Conservation (phyloP, 306 rosid genomes). For the Pyrus betulifolia region DNA sequence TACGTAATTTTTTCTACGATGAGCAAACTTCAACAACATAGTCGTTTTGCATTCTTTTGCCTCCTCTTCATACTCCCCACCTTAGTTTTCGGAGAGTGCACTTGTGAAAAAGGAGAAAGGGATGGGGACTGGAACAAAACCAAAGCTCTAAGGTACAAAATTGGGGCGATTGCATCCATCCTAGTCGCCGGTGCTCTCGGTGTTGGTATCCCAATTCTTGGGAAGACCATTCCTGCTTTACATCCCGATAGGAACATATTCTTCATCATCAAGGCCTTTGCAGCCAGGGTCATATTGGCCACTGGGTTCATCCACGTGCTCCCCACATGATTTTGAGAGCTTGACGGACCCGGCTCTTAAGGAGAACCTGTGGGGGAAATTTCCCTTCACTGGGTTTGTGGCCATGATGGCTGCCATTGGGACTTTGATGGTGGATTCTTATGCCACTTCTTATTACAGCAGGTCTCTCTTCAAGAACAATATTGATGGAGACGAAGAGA, state of each 20-base stretch:
- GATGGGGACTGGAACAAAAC: slow-evolving; percentile 1
- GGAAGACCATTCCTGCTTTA: slow-evolving; percentile 45
- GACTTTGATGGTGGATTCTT: slow-evolving; percentile 64
- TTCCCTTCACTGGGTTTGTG: slow-evolving; percentile 78
- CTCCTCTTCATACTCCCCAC: slow-evolving; percentile 14
- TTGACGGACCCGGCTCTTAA: slow-evolving; percentile 38
- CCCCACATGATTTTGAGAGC: slow-evolving; percentile 51
- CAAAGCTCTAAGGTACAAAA: slow-evolving; percentile 35
- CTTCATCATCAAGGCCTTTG: slow-evolving; percentile 60
- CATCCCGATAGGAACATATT: slow-evolving; percentile 52
- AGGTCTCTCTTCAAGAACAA: slow-evolving; percentile 7
- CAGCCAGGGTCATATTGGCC: slow-evolving; percentile 64
- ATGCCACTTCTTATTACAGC: slow-evolving; percentile 51
- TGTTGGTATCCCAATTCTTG: slow-evolving; percentile 50
- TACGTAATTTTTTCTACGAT: background rate
- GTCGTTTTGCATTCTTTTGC: background rate
- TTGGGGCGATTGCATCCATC: slow-evolving; percentile 46
- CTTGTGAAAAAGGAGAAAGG: slow-evolving; percentile 18
- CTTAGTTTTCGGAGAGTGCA: slow-evolving; percentile 28
- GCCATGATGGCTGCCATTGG: slow-evolving; percentile 76
- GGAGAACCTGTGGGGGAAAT: slow-evolving; percentile 48
- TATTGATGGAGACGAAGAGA: slow-evolving; percentile 26
- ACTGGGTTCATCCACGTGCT: slow-evolving; percentile 79
- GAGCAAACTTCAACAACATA: background rate
- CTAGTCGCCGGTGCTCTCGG: slow-evolving; percentile 50